Evolutionary conservation across 768 basidiomycete genomes (phyloP), one percentile per base, ranked within the genome.

Genomic region (Naganishia kalamii): DNA sequence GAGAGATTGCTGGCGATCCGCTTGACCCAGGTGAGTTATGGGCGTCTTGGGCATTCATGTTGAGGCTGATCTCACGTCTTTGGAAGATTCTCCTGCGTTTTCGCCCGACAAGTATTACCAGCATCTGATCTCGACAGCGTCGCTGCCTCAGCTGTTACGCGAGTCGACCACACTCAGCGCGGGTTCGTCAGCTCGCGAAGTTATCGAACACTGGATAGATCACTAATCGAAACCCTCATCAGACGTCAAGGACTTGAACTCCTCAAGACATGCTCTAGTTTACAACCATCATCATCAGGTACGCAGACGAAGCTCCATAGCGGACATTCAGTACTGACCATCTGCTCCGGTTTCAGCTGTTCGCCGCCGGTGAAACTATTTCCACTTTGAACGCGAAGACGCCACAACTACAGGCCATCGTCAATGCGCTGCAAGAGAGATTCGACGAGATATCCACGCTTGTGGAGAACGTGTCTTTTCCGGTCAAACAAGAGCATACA

Each of bases 281-380:
- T 78, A 78, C 65, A 75, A 78, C 33, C 77, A 78, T 59, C 77
- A 78, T 66, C 73, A 78, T 51, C 75, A 77, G 65, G 76, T 74
- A 51, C 15, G 70, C 19, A 54, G 13, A 1, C 27, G 15, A 23
- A n/a, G 15, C 35, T 30, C n/a, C 25, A 8, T 49, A 19, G 46
- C 32, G 21, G 27, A 21, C 7, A 43, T 25, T 40, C 32, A 21
- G 4, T 21, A 5, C 21, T 51, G 30, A 37, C 21, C 25, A n/a
- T n/a, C 19, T 8, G n/a, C 19, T 0, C 15, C 27, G 19, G 11
- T n/a, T 17, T 47, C 59, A 75, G 74, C 70, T 78, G 3, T 78
- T 78, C 68, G 68, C 71, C 43, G 77, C 77, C 11, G 75, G 75
- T 5, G 74, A 78, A 46, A 75, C 77, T 0, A 78, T 78, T 35